Evolutionary conservation across 768 basidiomycete species (phyloP).

Genomic region (Xanthoconium stramineum): DNA sequence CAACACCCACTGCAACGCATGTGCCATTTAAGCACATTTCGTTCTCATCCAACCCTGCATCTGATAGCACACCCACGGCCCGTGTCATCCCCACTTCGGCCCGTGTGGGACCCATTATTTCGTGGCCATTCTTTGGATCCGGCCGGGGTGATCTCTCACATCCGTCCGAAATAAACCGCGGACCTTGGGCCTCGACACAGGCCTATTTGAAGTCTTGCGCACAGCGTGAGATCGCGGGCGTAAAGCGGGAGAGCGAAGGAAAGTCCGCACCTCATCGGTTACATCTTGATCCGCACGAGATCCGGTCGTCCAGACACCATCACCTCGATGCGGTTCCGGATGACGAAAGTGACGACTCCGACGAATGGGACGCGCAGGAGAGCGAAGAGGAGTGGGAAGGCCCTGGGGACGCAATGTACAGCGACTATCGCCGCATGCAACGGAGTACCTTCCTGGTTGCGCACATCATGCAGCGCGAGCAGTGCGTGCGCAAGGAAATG

Average conservation of each 20-base stretch:
- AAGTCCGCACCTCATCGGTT: conserved; percentile 70
- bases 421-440: conserved; percentile 81
- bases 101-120: conserved; percentile 77
- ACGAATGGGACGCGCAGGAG: conserved; percentile 77
- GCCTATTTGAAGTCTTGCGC: conserved; percentile 66
- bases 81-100: conserved; percentile 26
- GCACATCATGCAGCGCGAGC: conserved; percentile 62
- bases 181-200: conserved; percentile 64
- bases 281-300: conserved; percentile 80
- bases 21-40: conserved; percentile 21
- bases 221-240: conserved; percentile 69
- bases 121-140: conserved; percentile 90
- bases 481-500: conserved; percentile 68
- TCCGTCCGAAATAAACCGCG: conserved; percentile 70
- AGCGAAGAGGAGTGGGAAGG: conserved; percentile 76
- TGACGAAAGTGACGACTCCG: conserved; percentile 72
- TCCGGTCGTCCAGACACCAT: conserved; percentile 68
- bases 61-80: conserved; percentile 1
- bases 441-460: conserved; percentile 75
- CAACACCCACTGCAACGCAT: conserved; percentile 28
- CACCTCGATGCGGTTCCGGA: conserved; percentile 63
- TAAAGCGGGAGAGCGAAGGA: conserved; percentile 75
- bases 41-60: conserved; percentile 8
- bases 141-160: conserved; percentile 71
- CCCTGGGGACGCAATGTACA: conserved; percentile 73